phyloP scores from a whole-genome alignment of 257 asterid genomes.

The Primulina eburnea region DNA sequence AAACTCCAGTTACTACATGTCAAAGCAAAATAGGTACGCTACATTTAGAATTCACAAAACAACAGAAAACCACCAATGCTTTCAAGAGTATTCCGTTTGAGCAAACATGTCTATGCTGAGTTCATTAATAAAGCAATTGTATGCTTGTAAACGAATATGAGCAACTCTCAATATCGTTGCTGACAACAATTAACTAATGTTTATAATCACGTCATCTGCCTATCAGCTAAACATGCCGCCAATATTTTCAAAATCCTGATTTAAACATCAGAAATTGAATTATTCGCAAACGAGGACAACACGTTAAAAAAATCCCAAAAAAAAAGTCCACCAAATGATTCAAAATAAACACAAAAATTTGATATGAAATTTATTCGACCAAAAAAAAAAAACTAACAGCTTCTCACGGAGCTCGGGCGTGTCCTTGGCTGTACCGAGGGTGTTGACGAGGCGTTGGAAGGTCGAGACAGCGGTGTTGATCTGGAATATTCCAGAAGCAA shows the following conservation, averaged over 20 bases:
- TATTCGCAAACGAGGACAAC: neutral
- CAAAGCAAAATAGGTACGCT: neutral
- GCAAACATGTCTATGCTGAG: neutral
- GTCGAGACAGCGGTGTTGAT: slow-evolving; percentile 85
- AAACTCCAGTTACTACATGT: neutral
- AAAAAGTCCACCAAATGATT: slow-evolving; percentile 4
- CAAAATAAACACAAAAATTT: neutral
- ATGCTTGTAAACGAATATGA: no score
- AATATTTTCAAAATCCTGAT: no score
- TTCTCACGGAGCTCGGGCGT: slow-evolving; percentile 94
- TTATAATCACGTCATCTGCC: slow-evolving; percentile 18
- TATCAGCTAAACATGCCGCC: neutral
- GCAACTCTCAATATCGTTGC: neutral
- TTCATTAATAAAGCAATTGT: neutral
- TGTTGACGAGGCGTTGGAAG: slow-evolving; percentile 87
- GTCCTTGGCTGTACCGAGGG: slow-evolving; percentile 94
- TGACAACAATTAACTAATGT: neutral
- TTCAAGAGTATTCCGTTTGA: neutral
- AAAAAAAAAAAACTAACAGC: slow-evolving; percentile 56
- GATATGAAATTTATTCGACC: neutral
- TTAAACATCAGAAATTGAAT: no score
- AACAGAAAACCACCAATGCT: neutral
- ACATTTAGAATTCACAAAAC: neutral
- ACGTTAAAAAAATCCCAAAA: neutral
- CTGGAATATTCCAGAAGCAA: slow-evolving; percentile 89